A percentile compares a stretch with the other conserved stretches of the same genome.
These are phyloP conservation scores for Hanseniaspora nectarophila DNA, from an alignment of 805 yeast species.

Conservation along the genomic window DNA sequence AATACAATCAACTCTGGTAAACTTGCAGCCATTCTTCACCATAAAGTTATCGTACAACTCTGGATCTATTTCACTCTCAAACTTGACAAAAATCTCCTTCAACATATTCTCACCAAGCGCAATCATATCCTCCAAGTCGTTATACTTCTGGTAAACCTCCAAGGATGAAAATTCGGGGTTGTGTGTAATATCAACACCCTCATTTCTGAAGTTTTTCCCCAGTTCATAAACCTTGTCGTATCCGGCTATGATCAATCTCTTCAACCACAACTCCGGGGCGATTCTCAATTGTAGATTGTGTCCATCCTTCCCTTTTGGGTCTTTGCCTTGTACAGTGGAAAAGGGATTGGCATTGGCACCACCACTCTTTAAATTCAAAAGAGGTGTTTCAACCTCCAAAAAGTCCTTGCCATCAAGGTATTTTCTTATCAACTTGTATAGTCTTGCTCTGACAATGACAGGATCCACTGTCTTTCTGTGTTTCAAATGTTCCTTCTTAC, in stretches of 20 bases:
- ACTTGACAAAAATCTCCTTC: slow-evolving; percentile 28
- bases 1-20: slow-evolving; percentile 26
- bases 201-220: slow-evolving; percentile 78
- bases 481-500: slow-evolving; percentile 1
- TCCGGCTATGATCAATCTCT: slow-evolving; percentile 70
- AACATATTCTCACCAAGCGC: slow-evolving; percentile 49
- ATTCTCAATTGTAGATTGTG: slow-evolving; percentile 54
- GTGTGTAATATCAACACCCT: slow-evolving; percentile 84
- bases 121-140: slow-evolving; percentile 56
- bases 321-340: slow-evolving; percentile 35
- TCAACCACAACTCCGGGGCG: slow-evolving; percentile 93
- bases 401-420: slow-evolving; percentile 48
- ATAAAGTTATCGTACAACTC: slow-evolving; percentile 16
- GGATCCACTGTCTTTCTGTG: slow-evolving; percentile 1
- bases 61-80: slow-evolving; percentile 18
- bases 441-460: slow-evolving; percentile 19
- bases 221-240: slow-evolving; percentile 78
- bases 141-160: slow-evolving; percentile 73
- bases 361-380: slow-evolving; percentile 55
- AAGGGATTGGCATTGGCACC: slow-evolving; percentile 96
- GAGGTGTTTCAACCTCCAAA: slow-evolving; percentile 81
- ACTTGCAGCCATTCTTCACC: slow-evolving; percentile 20
- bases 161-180: slow-evolving; percentile 89
- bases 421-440: slow-evolving; percentile 43
- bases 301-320: slow-evolving; percentile 22